Conservation (phyloP, 108 stramenopile genomes). For the Skeletonema grethae region DNA sequence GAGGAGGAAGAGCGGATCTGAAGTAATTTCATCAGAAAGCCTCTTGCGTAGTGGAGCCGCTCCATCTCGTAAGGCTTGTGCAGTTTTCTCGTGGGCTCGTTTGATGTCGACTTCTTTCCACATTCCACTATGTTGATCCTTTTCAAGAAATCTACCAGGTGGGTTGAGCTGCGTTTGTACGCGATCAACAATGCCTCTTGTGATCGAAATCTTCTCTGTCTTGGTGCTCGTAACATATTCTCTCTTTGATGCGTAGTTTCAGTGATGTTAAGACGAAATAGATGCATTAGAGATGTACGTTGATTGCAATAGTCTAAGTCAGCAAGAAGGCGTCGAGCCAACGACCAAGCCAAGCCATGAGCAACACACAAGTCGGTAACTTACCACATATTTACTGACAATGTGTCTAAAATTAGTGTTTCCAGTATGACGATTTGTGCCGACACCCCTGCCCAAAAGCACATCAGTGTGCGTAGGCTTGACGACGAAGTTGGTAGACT, state of each 20-base stretch:
- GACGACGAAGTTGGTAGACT: not conserved
- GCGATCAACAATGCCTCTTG: conserved; percentile 68
- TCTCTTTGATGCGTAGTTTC: conserved; percentile 33
- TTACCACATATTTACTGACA: conserved; percentile 24
- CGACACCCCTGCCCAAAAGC: conserved; percentile 24
- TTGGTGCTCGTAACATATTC: conserved; percentile 73
- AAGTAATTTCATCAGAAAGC: conserved; percentile 57
- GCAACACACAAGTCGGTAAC: not conserved
- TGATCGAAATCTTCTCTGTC: conserved; percentile 73
- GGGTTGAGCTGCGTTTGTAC: conserved; percentile 59
- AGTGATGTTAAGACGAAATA: not conserved
- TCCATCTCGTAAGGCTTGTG: conserved; percentile 80
- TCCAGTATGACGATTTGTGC: conserved; percentile 33
- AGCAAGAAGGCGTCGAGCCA: no score
- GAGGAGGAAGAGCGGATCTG: conserved; percentile 64
- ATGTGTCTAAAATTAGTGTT: conserved; percentile 28
- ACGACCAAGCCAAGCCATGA: no score
- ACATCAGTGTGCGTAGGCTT: conserved; percentile 30
- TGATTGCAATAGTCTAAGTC: not conserved
- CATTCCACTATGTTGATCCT: conserved; percentile 48
- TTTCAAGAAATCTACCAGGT: conserved; percentile 78
- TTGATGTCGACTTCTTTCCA: conserved; percentile 75
- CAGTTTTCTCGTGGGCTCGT: conserved; percentile 78
- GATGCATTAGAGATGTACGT: no score
- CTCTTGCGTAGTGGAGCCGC: conserved; percentile 67